Evolutionary conservation across 2,329 filamentous ascomycete species (phyloP).

Genomic region (Sphaerostilbella broomeana): DNA sequence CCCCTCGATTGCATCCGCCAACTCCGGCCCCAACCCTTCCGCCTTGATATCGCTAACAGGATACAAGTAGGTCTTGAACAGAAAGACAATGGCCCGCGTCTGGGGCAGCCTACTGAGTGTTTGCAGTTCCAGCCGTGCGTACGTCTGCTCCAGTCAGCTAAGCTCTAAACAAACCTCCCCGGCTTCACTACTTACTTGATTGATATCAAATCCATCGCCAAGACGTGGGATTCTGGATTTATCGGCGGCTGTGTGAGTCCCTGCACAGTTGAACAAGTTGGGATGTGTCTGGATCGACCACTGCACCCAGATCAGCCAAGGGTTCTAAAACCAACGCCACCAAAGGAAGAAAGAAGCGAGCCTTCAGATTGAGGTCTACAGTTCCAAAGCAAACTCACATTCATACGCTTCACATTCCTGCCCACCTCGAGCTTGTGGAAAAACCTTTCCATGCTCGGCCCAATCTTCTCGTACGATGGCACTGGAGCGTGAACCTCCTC

Average conservation of each 20-base stretch:
- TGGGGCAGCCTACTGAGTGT: slow-evolving; percentile 43
- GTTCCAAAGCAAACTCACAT: slow-evolving; percentile 37
- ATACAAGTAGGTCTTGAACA: slow-evolving; percentile 51
- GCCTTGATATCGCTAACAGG: slow-evolving; percentile 40
- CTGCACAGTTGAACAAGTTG: slow-evolving; percentile 34
- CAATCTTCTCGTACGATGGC: slow-evolving; percentile 49
- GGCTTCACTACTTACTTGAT: no score
- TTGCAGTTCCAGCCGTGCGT: slow-evolving; percentile 44
- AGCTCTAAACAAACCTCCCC: no score
- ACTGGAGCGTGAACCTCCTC: slow-evolving; percentile 46
- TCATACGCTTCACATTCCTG: slow-evolving; percentile 43
- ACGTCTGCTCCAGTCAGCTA: no score
- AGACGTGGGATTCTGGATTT: no score
- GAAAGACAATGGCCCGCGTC: slow-evolving; percentile 43
- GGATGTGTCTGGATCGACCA: slow-evolving; percentile 43
- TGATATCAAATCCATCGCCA: no score
- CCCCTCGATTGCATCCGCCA: slow-evolving; percentile 49
- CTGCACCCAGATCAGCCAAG: slow-evolving; percentile 22
- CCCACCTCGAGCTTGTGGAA: slow-evolving; percentile 43
- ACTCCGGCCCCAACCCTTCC: slow-evolving; percentile 39
- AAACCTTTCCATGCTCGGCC: slow-evolving; percentile 48
- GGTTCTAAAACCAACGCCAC: background rate
- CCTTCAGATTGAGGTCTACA: background rate
- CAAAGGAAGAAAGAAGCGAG: background rate
- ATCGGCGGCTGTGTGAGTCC: no score